phyloP scores from a whole-genome alignment of 1,139 yeast species.

The Debaryomycetaceae sp. region DNA sequence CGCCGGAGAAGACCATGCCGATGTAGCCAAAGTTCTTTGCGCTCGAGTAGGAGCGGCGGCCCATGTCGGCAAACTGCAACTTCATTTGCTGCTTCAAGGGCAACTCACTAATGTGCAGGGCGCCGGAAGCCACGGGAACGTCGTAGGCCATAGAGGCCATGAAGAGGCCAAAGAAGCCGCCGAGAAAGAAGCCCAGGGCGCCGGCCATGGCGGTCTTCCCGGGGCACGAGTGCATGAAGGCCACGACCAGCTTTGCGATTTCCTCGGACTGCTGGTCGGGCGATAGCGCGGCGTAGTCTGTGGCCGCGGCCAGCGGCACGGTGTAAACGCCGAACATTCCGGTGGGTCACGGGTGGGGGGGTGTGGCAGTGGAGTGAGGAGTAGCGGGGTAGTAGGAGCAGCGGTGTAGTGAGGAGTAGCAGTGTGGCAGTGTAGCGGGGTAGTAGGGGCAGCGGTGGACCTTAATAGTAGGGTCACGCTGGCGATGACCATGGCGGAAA shows the following conservation, averaged over 20 bases:
- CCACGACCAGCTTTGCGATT: slow-evolving; percentile 79
- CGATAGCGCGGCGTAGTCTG: slow-evolving; percentile 59
- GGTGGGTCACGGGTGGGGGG: slow-evolving; percentile 1
- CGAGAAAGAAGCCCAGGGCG: slow-evolving; percentile 87
- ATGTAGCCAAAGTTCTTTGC: slow-evolving; percentile 94
- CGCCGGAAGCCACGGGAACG: slow-evolving; percentile 58
- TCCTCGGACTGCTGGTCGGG: slow-evolving; percentile 89
- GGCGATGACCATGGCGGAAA: too few species aligned
- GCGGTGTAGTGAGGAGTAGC: neutral
- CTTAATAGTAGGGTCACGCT: too few species aligned
- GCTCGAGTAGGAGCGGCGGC: slow-evolving; percentile 68
- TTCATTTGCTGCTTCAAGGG: slow-evolving; percentile 93
- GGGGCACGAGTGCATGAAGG: slow-evolving; percentile 86
- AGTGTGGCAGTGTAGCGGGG: neutral
- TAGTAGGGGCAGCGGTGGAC: neutral
- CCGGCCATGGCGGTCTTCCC: slow-evolving; percentile 91
- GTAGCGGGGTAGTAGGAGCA: too few species aligned
- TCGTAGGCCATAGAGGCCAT: slow-evolving; percentile 93
- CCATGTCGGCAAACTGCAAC: slow-evolving; percentile 87
- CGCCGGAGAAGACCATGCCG: slow-evolving; percentile 89
- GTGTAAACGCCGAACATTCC: slow-evolving; percentile 15
- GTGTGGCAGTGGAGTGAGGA: too few species aligned
- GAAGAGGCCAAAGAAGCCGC: slow-evolving; percentile 92
- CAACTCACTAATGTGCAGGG: slow-evolving; percentile 56
- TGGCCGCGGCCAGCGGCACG: slow-evolving; percentile 17